Base-by-base conservation (phyloP, 2,329 filamentous ascomycete species). In the Pleurostoma richardsiae region DNA sequence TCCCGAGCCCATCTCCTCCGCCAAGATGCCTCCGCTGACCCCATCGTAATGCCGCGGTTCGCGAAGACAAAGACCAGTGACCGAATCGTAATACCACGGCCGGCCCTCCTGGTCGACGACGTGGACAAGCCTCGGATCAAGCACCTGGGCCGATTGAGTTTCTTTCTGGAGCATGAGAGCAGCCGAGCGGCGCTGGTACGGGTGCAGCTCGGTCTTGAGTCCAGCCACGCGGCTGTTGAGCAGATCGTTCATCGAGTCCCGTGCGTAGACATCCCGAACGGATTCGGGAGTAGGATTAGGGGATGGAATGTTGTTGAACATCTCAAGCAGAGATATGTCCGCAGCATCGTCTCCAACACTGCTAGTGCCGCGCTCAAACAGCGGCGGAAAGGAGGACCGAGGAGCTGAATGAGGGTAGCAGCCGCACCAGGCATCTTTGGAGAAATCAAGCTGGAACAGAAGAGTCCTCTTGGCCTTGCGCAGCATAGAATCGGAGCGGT, bases 91-190 rank as follows among this genome's bases (percentile, higher is more conserved):
- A 59, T 87, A 95, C 70, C 84, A 96, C 0, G 58, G 55, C 1
- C 66, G 60, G 1, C 83, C 85, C 4, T 74, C 66, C 30, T 88
- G 86, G 43, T 87, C 84, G 2, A 59, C 57, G 2, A 81, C 70
- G 4, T 67, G 55, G 43, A 83, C 76, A 3, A 95, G 69, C 4
- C 91, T 79, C 7, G 91, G 89, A 62, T 96, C 91, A 6, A 90
- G 66, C 5, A 81, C 70, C 29, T 79, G 71, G 4, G 74, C 73
- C 1, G 86, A 82, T 27, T 82, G 76, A 5, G 76, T 66, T 64
- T 97, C 92, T 45, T 85, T 83, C 60, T 94, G 85, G 19, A 96
- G 68, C 90, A 97, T 96, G 29, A 85, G 62, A 4, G 88, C 88
- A 1, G 86, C 85, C 1, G 90, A 92, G 40, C 85, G 79, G 43